Base-by-base conservation (phyloP, 2,329 filamentous ascomycete genomes). In the Aureobasidium uvarum region DNA sequence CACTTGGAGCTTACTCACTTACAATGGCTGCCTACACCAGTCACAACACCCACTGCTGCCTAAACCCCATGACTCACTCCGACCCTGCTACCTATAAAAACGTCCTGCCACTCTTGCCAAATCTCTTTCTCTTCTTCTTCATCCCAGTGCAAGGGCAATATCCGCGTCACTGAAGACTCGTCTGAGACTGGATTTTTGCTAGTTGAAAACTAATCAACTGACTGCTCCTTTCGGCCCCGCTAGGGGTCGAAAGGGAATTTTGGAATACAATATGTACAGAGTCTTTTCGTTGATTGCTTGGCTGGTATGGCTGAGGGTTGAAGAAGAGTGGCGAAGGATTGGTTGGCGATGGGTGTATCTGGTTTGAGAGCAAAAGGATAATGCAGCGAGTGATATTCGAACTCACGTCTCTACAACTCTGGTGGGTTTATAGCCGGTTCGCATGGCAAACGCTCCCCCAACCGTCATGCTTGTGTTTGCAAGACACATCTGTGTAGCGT, bases 81-180 rank as follows among this genome's bases (percentile, higher is more conserved):
- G 4, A 20, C 3, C 6, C 10, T 16, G 33, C 10, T 33, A 23
- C 33, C 20, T 55, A 54, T 39, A 39, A 20, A 25, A 39, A 10
- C 33, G 5, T 8, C 33, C 8, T 14, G 3, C 36, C 13, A 13
- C n/a, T 11, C n/a, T 25, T 39, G 10, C 36, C 10, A 23, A 25
- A 39, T 18, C 20, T 11, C 11, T 0, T 18, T 25, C 36, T 55
- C 36, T 39, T 39, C 23, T 16, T 55, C 14, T 13, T 39, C 51
- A 55, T 55, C 51, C 51, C 33, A 55, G 51, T 55, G 51, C 51
- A 55, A 55, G 51, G 51, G 51, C 33, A 38, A 25, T 55, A 55
- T 55, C 51, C 36, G 51, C 14, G 31, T 55, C 51, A 18, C 20
- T 55, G 51, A 55, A 25, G 51, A 55, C 5, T n/a, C 7, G 18